A percentile compares a stretch with the other conserved stretches of the same genome.
Evolutionary conservation across 257 asterid species (phyloP).

Genomic region (Ligustrum vulgare): DNA sequence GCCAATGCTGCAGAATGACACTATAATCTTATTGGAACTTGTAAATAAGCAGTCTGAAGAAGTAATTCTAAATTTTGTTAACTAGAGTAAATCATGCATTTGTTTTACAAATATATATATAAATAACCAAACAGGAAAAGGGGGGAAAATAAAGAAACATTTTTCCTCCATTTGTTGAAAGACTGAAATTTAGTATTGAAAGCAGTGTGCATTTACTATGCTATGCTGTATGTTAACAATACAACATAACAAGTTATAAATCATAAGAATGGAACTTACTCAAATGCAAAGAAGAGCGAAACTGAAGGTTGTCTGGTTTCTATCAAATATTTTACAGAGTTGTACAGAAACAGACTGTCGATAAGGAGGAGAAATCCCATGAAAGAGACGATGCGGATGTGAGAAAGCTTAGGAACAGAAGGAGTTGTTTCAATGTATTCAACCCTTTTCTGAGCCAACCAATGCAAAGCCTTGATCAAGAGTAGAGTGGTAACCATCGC

Average conservation of each 20-base stretch:
- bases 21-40: neutral
- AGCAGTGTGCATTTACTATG: neutral
- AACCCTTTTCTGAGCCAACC: constrained; percentile 98
- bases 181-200: neutral
- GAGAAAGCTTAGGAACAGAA: constrained; percentile 69
- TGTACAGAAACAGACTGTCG: constrained; percentile 69
- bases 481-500: constrained; percentile 87
- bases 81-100: neutral
- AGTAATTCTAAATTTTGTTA: neutral
- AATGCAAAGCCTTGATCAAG: constrained; percentile 90
- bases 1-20: neutral
- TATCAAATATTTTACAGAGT: constrained; percentile 56
- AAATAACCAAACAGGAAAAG: neutral
- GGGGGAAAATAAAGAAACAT: neutral
- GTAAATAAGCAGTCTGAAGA: neutral
- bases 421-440: constrained; percentile 97
- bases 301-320: constrained; percentile 86
- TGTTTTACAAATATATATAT: neutral
- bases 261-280: constrained; percentile 52
- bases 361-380: constrained; percentile 81
- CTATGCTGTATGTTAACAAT: neutral
- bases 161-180: neutral
- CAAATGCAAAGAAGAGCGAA: constrained; percentile 91
- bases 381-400: constrained; percentile 80
- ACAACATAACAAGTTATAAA: constrained; percentile 5